Conservation (phyloP, 225 moss, liverwort and hornwort species). For the Physcomitrium patens region DNA sequence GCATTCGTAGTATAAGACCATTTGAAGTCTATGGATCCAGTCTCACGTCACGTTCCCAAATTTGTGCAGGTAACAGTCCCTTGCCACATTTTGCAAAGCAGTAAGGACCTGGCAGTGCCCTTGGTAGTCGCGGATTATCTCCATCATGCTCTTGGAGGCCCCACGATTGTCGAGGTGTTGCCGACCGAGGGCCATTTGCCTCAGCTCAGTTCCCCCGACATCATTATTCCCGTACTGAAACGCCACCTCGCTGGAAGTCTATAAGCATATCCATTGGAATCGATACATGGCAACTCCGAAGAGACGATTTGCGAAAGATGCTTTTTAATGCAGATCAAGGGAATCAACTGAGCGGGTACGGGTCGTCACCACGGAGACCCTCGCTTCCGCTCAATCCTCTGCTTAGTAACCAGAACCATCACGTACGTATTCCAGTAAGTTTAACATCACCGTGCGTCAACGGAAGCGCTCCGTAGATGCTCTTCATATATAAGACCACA, state of each 20-base stretch:
- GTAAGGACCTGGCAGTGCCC: conserved; percentile 85
- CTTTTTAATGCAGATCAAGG: no score
- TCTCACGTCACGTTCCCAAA: no score
- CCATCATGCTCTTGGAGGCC: conserved; percentile 73
- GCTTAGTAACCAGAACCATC: no score
- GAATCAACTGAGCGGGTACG: no score
- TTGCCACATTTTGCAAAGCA: conserved; percentile 85
- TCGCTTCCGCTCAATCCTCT: no score
- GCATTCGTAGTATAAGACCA: no score
- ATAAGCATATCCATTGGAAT: background rate
- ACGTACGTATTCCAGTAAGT: no score
- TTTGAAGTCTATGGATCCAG: no score
- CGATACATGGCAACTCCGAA: no score
- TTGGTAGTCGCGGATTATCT: conserved; percentile 75
- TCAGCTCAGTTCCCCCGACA: conserved; percentile 80
- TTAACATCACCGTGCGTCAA: no score
- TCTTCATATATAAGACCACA: background rate
- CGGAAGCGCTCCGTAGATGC: background rate
- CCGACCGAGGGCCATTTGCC: conserved; percentile 84
- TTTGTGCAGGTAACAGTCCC: conserved; percentile 52
- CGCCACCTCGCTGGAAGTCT: conserved; percentile 67
- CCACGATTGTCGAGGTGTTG: conserved; percentile 80
- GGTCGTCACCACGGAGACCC: background rate
- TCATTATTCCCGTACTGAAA: conserved; percentile 68
- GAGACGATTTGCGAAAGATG: no score